Evolutionary conservation across 1,284 basidiomycete genomes (phyloP).

Genomic region (Cryptococcus sp.): DNA sequence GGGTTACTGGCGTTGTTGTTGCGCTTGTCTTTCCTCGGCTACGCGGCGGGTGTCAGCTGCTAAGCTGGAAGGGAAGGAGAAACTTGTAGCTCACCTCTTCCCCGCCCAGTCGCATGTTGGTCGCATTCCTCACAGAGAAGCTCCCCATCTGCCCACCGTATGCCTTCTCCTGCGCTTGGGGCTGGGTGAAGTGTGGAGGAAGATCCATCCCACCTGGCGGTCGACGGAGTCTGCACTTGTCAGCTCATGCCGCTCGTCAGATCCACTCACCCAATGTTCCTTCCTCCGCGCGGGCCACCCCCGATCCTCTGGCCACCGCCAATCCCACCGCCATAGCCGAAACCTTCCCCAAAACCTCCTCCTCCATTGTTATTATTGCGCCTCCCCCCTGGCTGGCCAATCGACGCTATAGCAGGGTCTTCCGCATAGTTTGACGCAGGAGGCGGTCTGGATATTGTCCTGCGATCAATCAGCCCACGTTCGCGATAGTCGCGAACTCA

Average conservation of each 20-base stretch:
- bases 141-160: constrained; percentile 34
- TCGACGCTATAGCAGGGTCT: constrained; percentile 44
- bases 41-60: background rate
- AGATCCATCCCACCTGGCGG: constrained; percentile 16
- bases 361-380: constrained; percentile 9
- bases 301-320: constrained; percentile 33
- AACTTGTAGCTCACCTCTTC: constrained; percentile 18
- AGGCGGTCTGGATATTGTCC: constrained; percentile 3
- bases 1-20: constrained; percentile 4
- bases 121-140: constrained; percentile 25
- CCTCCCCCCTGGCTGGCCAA: constrained; percentile 23
- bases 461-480: background rate
- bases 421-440: constrained; percentile 16
- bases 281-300: constrained; percentile 13
- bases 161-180: constrained; percentile 5
- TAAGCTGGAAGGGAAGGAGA: background rate
- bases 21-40: constrained; percentile 9
- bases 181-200: constrained; percentile 11
- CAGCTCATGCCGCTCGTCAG: background rate
- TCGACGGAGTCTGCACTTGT: constrained; percentile 16
- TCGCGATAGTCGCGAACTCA: constrained; percentile 13
- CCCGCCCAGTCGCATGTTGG: constrained; percentile 29
- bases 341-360: constrained; percentile 44
- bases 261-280: constrained; percentile 36
- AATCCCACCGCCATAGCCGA: constrained; percentile 47